phyloP scores from a whole-genome alignment of 257 asterid species.

The Solanum acaule region DNA sequence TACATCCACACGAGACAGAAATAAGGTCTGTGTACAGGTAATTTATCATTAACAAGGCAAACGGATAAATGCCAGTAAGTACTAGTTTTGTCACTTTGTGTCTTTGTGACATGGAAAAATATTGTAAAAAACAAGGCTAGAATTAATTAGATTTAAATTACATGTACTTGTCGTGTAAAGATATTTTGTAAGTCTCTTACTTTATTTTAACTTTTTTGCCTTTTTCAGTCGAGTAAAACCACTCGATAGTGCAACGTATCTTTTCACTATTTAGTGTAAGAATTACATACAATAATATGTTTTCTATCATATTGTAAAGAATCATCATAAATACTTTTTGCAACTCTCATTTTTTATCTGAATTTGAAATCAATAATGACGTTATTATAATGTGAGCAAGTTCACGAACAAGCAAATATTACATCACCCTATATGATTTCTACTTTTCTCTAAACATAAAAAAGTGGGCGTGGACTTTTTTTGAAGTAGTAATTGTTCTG shows the following conservation, averaged over 20 bases:
- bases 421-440: not conserved
- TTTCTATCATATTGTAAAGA: not conserved
- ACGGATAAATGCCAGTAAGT: not conserved
- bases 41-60: not conserved
- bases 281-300: not conserved
- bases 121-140: not conserved
- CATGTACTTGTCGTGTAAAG: not conserved
- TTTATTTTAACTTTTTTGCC: not conserved
- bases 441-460: not conserved
- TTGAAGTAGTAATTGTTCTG: not conserved
- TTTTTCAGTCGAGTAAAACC: not conserved
- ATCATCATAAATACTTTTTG: not conserved
- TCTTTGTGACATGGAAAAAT: not conserved
- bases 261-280: not conserved
- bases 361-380: not conserved
- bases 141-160: not conserved
- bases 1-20: not conserved
- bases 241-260: not conserved
- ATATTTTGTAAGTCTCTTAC: not conserved
- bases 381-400: not conserved
- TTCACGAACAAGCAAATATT: not conserved
- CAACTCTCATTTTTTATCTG: not conserved
- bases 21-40: fast-evolving
- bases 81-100: not conserved
- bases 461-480: not conserved